Conservation (phyloP, 2,329 filamentous ascomycete genomes). For the Phaeosphaeriaceae sp. region DNA sequence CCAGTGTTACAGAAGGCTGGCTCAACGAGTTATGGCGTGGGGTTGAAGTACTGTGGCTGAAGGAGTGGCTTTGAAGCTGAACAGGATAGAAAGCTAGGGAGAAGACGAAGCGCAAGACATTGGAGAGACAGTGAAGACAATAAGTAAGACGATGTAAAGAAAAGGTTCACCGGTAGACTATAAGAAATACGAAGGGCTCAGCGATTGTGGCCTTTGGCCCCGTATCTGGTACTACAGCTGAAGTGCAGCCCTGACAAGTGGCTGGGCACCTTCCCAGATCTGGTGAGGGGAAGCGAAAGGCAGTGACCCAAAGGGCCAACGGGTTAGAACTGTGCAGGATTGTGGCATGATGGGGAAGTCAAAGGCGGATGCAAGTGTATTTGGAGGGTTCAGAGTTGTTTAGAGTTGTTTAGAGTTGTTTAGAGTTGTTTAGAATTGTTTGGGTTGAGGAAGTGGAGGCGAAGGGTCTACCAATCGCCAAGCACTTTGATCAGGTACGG, state of each 20-base stretch:
- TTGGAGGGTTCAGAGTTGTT: too few relatives aligned
- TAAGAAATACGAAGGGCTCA: conserved; percentile 11
- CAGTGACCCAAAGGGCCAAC: conserved; percentile 11
- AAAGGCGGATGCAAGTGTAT: conserved; percentile 14
- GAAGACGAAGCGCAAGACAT: background rate
- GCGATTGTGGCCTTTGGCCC: too few relatives aligned
- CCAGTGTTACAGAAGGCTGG: background rate
- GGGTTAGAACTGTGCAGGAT: conserved; percentile 7
- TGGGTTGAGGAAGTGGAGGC: background rate
- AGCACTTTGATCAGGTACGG: too few relatives aligned
- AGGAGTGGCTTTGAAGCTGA: conserved; percentile 7
- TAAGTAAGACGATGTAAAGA: background rate
- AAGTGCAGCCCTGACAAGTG: conserved; percentile 32
- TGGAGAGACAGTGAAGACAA: background rate
- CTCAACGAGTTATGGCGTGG: background rate
- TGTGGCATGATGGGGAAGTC: conserved; percentile 4
- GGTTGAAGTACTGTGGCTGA: conserved; percentile 9
- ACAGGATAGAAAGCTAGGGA: background rate
- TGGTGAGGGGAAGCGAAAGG: conserved; percentile 21
- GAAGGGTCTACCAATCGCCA: too few relatives aligned
- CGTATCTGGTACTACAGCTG: conserved; percentile 28
- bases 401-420: too few relatives aligned
- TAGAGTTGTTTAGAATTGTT: too few relatives aligned
- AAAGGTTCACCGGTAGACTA: background rate
- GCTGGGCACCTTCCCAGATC: conserved; percentile 29